phyloP scores from a whole-genome alignment of 768 basidiomycete genomes.

The Inosperma sp. region DNA sequence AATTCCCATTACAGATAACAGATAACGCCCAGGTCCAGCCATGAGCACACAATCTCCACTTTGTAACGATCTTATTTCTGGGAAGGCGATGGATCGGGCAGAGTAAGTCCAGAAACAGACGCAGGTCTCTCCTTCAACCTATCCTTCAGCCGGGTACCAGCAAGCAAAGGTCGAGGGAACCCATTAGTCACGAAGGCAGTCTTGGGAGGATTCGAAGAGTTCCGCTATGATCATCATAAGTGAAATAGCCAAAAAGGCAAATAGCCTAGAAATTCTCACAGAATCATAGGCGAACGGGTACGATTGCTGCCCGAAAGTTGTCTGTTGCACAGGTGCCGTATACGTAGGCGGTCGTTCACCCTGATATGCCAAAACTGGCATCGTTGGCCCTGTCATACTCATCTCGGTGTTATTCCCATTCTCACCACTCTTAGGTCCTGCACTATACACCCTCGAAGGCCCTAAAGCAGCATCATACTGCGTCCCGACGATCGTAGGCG shows the following conservation, averaged over 20 bases:
- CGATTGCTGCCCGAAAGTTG: conserved; percentile 17
- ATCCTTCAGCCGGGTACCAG: conserved; percentile 27
- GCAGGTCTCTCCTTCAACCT: conserved; percentile 27
- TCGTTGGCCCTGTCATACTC: conserved; percentile 20
- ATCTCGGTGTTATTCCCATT: conserved; percentile 12
- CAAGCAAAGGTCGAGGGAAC: conserved; percentile 27
- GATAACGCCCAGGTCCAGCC: neutral
- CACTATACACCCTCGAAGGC: conserved; percentile 21
- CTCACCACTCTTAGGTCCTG: conserved; percentile 9
- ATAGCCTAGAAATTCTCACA: too few species aligned
- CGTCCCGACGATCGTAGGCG: conserved; percentile 26
- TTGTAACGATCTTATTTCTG: neutral
- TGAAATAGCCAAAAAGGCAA: too few species aligned
- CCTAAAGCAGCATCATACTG: conserved; percentile 26
- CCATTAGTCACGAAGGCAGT: conserved; percentile 26
- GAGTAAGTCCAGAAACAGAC: conserved; percentile 20
- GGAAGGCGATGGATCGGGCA: conserved; percentile 8
- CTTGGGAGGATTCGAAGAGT: conserved; percentile 19
- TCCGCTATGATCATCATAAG: conserved; percentile 9
- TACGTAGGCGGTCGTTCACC: conserved; percentile 14
- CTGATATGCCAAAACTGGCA: conserved; percentile 18
- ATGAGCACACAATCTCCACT: too few species aligned
- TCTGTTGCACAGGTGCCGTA: conserved; percentile 23
- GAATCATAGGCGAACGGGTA: conserved; percentile 7
- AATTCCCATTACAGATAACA: neutral